These are phyloP conservation scores for Phytophthora tentaculata DNA, from an alignment of 352 stramenopile species.

Conservation along the genomic window DNA sequence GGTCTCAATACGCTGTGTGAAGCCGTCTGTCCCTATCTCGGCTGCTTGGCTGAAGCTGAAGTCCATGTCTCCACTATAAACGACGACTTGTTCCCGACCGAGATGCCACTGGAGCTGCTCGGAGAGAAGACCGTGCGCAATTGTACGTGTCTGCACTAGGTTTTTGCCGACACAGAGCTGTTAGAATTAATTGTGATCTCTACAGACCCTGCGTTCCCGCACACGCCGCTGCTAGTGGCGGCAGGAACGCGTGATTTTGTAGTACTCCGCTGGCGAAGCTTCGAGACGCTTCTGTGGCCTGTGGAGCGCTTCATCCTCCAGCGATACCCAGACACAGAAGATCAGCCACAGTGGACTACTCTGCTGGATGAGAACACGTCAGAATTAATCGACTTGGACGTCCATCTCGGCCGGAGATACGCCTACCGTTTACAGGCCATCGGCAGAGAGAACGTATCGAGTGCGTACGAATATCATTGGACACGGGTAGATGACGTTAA, in stretches of 20 bases:
- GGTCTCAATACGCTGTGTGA: conserved; percentile 19
- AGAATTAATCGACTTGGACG: conserved; percentile 39
- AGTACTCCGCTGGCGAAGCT: conserved; percentile 52
- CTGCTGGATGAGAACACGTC: conserved; percentile 47
- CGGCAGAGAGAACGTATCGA: conserved; percentile 41
- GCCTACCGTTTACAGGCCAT: conserved; percentile 53
- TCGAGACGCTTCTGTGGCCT: conserved; percentile 50
- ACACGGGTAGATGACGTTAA: conserved; percentile 17
- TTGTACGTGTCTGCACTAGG: conserved; percentile 24
- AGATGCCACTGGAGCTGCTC: conserved; percentile 35
- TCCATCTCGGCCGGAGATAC: conserved; percentile 43
- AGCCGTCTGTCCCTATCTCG: conserved; percentile 19
- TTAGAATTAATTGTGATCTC: not conserved
- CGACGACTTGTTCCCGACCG: conserved; percentile 27
- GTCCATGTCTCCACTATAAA: conserved; percentile 1
- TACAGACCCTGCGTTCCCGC: conserved; percentile 50
- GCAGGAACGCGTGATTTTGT: conserved; percentile 48
- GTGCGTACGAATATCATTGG: conserved; percentile 56
- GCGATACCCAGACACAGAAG: conserved; percentile 43
- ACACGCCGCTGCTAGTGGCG: conserved; percentile 53
- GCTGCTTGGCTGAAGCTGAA: conserved; percentile 5
- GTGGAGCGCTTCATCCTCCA: conserved; percentile 53
- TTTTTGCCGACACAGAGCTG: not conserved
- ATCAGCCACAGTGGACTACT: conserved; percentile 45
- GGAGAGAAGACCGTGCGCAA: conserved; percentile 31